A percentile compares a stretch with the other conserved stretches of the same genome.
These are phyloP conservation scores for Hemerocallis citrina DNA, from an alignment of 106 monocot species.

Conservation along the genomic window DNA sequence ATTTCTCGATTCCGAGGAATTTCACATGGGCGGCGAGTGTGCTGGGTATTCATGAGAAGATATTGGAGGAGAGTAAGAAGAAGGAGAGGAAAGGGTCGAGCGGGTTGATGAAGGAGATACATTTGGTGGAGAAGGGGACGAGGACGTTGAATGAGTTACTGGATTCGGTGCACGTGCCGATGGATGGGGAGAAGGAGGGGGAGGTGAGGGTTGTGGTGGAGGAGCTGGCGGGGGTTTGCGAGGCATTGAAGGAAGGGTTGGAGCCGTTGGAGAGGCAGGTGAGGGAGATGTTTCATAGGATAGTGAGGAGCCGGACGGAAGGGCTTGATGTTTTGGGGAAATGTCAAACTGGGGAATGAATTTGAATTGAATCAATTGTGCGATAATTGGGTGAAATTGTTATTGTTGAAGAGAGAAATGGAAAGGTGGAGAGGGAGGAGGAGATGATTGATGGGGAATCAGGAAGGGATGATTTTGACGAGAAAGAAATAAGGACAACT, in stretches of 20 bases:
- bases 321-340: slow-evolving; percentile 36
- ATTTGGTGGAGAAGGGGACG: slow-evolving; percentile 34
- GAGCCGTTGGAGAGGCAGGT: slow-evolving; percentile 55
- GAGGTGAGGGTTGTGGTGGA: slow-evolving; percentile 30
- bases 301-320: slow-evolving; percentile 53
- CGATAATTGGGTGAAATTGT: not conserved
- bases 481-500: too few relatives aligned
- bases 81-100: slow-evolving; percentile 47
- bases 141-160: slow-evolving; percentile 35
- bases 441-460: too few relatives aligned
- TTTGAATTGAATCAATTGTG: not conserved
- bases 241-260: slow-evolving; percentile 38
- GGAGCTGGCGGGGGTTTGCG: slow-evolving; percentile 24
- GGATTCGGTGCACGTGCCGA: slow-evolving; percentile 5
- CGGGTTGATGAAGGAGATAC: slow-evolving; percentile 57
- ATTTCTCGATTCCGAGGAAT: slow-evolving; percentile 23
- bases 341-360: not conserved
- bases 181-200: slow-evolving; percentile 15
- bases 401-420: too few relatives aligned
- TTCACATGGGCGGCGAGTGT: slow-evolving; percentile 41
- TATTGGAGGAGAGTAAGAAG: slow-evolving; percentile 61
- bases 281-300: slow-evolving; percentile 56
- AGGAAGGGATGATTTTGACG: too few relatives aligned
- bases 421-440: too few relatives aligned
- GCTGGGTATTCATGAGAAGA: slow-evolving; percentile 32